Evolutionary conservation across 2,329 filamentous ascomycete species (phyloP), one percentile per base, ranked within the genome.

Genomic region (Claviceps quebecensis): DNA sequence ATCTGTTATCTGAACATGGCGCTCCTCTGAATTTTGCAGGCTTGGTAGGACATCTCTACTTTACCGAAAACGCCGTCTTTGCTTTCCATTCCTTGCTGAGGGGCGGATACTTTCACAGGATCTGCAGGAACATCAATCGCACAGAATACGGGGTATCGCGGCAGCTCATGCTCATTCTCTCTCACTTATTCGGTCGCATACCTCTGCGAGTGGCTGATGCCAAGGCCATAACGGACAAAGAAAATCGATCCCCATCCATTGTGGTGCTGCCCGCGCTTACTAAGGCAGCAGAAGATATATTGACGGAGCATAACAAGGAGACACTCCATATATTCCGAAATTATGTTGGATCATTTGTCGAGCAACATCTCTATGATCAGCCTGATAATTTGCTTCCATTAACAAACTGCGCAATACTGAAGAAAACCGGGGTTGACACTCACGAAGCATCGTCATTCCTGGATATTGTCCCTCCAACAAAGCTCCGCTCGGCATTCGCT

Each of bases 61-160:
- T 82, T 58, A 85, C 83, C 0, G 84, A 89, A 58, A 87, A 85
- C 58, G 79, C 82, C 0, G 80, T 78, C 5, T 89, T 90, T 60
- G 84, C 84, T 0, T 87, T 90, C 65, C 86, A 90, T 61, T 79
- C 84, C 1, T 69, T 91, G 9, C 67, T 91, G 1, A 83, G 80
- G 53, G 77, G 75, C 2, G 84, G 85, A 0, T 89, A 85, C 60
- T 84, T 90, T 61, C 69, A 73, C 54, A 48, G 71, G 22, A 65
- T 90, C 0, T 87, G 84, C 60, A 70, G 70, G 2, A 69, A 76
- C 16, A 72, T 86, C 38, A 65, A 76, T 44, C 67, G 29, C 29
- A 34, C 29, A 34, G 11, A 34, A 34, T 34, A 34, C 29, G 29
- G 29, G 9, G 29, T 34, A 9, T 34, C 29, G 29, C 29, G 11